Evolutionary conservation across 495 filamentous ascomycete species (phyloP).

Genomic region (Podospora sp.): DNA sequence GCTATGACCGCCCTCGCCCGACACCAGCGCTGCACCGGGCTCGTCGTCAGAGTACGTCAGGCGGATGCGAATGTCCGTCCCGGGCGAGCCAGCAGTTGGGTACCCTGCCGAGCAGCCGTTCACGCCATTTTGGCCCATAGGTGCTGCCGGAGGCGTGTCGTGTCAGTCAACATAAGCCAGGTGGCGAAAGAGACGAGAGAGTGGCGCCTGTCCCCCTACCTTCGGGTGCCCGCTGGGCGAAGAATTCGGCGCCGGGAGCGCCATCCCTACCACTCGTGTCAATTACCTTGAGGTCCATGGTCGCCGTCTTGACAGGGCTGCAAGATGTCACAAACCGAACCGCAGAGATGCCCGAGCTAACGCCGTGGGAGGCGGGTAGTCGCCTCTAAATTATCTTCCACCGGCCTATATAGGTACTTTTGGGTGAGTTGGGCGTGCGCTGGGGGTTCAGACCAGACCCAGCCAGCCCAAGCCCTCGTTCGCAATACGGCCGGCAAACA

Average conservation of each 20-base stretch:
- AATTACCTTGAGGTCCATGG: slow-evolving; percentile 6
- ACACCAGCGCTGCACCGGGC: slow-evolving; percentile 4
- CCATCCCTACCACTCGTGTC: slow-evolving; percentile 15
- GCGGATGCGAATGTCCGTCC: slow-evolving; percentile 14
- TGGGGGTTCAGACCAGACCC: too few relatives aligned
- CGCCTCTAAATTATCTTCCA: too few relatives aligned
- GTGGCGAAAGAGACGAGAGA: not conserved
- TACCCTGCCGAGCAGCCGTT: slow-evolving; percentile 10
- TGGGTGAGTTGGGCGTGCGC: too few relatives aligned
- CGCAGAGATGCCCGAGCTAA: not conserved
- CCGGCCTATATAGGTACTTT: too few relatives aligned
- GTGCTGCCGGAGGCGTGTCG: slow-evolving; percentile 2
- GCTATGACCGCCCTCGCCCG: slow-evolving; percentile 13
- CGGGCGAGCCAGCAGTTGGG: slow-evolving; percentile 8
- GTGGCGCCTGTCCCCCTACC: not conserved
- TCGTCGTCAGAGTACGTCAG: slow-evolving; percentile 10
- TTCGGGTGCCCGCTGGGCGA: slow-evolving; percentile 4
- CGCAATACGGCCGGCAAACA: too few relatives aligned
- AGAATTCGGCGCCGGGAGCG: slow-evolving; percentile 14
- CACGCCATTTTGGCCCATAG: slow-evolving; percentile 2
- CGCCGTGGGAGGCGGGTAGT: not conserved
- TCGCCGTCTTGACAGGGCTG: slow-evolving; percentile 2
- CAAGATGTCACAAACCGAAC: slow-evolving; percentile 1
- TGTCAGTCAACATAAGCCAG: not conserved
- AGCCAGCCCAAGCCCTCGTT: too few relatives aligned